Evolutionary conservation across 768 basidiomycete genomes (phyloP).

Genomic region (Suillus discolor): DNA sequence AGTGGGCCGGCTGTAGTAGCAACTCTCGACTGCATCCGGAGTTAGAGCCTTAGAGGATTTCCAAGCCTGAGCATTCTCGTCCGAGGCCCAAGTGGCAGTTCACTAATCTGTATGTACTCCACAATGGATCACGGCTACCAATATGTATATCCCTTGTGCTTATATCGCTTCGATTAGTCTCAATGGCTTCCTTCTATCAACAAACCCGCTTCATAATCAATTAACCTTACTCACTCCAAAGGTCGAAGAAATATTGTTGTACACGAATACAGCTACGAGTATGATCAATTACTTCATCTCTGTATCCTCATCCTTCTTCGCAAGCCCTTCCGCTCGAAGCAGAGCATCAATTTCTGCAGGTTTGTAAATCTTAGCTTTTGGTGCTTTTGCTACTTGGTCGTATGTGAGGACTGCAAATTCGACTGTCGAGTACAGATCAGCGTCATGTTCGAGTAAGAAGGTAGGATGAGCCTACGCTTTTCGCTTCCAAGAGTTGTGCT

Average conservation of each 20-base stretch:
- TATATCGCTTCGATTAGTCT: not conserved
- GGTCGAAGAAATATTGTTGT: constrained; percentile 3
- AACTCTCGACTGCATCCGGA: too few relatives aligned
- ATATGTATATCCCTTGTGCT: not conserved
- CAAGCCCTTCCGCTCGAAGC: constrained; percentile 75
- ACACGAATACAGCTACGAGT: constrained; percentile 5
- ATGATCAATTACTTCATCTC: constrained; percentile 63
- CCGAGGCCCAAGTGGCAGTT: too few relatives aligned
- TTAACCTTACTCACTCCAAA: not conserved
- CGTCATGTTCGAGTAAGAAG: not conserved
- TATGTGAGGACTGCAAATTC: constrained; percentile 95
- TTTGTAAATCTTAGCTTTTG: constrained; percentile 89
- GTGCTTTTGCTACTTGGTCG: constrained; percentile 73
- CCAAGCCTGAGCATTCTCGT: too few relatives aligned
- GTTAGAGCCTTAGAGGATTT: too few relatives aligned
- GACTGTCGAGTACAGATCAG: constrained; percentile 51
- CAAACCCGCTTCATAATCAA: not conserved
- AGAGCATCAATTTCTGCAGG: constrained; percentile 88
- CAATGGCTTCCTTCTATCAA: not conserved
- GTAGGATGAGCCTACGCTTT: constrained; percentile 66
- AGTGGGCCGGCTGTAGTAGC: too few relatives aligned
- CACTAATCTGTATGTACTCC: too few relatives aligned
- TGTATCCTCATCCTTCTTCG: constrained; percentile 83
- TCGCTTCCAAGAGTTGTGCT: constrained; percentile 95
- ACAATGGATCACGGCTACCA: not conserved